Evolutionary conservation across 2,329 filamentous ascomycete species (phyloP), one percentile per base, ranked within the genome.

Genomic region (Cladosporium sp.): DNA sequence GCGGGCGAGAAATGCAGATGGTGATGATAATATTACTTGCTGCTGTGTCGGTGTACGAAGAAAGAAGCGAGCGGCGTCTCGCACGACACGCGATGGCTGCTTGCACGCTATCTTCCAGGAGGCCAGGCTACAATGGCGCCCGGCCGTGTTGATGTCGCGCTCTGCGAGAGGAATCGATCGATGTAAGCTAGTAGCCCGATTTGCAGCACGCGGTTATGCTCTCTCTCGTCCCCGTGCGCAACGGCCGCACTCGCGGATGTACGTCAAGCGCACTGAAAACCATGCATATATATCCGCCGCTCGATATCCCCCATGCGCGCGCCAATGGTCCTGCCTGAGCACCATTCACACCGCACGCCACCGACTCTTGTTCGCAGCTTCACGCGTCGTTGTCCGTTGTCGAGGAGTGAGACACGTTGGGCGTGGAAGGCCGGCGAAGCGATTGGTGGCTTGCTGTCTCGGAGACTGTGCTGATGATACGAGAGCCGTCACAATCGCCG

Each of bases 361-460:
- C 51, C 51, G 39, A 54, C 37, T 44, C 39, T n/a, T 54, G n/a
- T 35, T 19, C 37, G 52, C 52, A 55, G 52, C 52, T 55, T 55
- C 52, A 55, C 28, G 51, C 24, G 4, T 3, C 34, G n/a, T 10
- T 15, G 22, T 12, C 19, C 37, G 25, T 20, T 45, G 52, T 55
- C 52, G 52, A 36, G 15, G 51, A 55, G 32, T 55, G 52, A 55
- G 28, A 55, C 52, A 37, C 1, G 39, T 47, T 36, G 39, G 20
- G 28, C 19, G 19, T 35, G 12, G 28, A 28, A 20, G 20, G 10
- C 44, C 7, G 40, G 40, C 24, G 1, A 12, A 34, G 24, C 20
- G 19, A 25, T 55, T 40, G 40, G 15, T 47, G 28, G 28, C 25
- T 47, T 32, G 20, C n/a, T 55, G 52, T 55, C 39, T 55, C 52